phyloP scores from a whole-genome alignment of 768 basidiomycete species.

The Tricholoma sp. region DNA sequence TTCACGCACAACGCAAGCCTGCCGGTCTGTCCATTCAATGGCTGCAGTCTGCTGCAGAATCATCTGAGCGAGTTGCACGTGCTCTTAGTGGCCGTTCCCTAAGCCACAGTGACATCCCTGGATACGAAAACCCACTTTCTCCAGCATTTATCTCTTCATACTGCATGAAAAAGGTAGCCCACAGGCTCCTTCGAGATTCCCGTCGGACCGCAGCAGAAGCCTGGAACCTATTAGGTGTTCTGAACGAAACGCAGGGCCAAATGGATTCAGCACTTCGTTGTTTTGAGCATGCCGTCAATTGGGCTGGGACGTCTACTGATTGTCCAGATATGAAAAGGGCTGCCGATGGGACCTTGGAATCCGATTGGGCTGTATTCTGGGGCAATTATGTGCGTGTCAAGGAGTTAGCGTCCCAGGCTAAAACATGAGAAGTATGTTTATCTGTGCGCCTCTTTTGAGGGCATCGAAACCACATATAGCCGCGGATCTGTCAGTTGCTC shows the following conservation, averaged over 20 bases:
- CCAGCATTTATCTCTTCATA: slow-evolving; percentile 40
- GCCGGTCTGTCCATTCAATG: slow-evolving; percentile 45
- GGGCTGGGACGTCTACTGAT: slow-evolving; percentile 49
- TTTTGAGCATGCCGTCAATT: slow-evolving; percentile 64
- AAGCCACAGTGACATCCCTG: slow-evolving; percentile 15
- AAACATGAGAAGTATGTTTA: neutral
- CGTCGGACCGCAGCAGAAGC: slow-evolving; percentile 68
- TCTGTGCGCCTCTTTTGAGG: neutral
- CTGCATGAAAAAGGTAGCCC: slow-evolving; percentile 51
- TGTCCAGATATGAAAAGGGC: slow-evolving; percentile 32
- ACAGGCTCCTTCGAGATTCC: slow-evolving; percentile 59
- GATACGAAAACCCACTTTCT: slow-evolving; percentile 30
- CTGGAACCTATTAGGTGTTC: slow-evolving; percentile 68
- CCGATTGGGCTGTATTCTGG: slow-evolving; percentile 58
- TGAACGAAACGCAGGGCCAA: slow-evolving; percentile 44
- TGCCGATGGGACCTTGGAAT: slow-evolving; percentile 48
- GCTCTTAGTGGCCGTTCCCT: slow-evolving; percentile 42
- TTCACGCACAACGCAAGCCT: slow-evolving; percentile 43
- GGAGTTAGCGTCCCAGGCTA: slow-evolving; percentile 9
- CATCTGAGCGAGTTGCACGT: slow-evolving; percentile 59
- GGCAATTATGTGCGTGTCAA: slow-evolving; percentile 54
- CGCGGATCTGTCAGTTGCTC: neutral
- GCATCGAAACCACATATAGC: neutral
- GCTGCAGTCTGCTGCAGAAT: slow-evolving; percentile 57
- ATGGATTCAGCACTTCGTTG: slow-evolving; percentile 47